Conservation (phyloP, 768 basidiomycete genomes). For the Kwoniella bestiolae region DNA sequence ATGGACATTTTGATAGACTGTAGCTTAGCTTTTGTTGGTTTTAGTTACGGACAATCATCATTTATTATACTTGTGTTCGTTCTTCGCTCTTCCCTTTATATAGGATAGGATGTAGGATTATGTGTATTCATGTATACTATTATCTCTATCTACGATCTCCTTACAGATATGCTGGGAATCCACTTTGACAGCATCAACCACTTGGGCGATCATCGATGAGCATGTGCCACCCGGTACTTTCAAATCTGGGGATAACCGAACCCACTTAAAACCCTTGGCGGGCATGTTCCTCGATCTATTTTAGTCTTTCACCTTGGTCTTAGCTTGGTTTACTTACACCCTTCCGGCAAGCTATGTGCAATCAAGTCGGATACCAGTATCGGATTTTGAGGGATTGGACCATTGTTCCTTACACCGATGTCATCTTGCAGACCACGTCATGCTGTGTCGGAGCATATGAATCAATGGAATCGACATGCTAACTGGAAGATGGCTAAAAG, state of each 20-base stretch:
- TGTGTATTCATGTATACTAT: not conserved
- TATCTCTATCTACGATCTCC: not conserved
- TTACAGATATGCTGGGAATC: not conserved
- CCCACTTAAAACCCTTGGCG: not conserved
- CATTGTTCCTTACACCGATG: too few species aligned
- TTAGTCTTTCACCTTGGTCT: not conserved
- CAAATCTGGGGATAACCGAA: constrained; percentile 2
- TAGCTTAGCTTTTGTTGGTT: too few species aligned
- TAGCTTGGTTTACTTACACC: too few species aligned
- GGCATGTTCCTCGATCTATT: not conserved
- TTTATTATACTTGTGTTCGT: not conserved
- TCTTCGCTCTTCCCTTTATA: not conserved
- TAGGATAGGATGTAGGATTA: not conserved
- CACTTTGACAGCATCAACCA: too few species aligned
- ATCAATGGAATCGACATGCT: constrained; percentile 6
- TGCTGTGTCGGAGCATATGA: constrained; percentile 3
- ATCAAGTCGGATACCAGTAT: not conserved
- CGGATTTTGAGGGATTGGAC: too few species aligned
- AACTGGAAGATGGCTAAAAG: not conserved
- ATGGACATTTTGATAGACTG: constrained; percentile 13
- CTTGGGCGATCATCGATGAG: too few species aligned
- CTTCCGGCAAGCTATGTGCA: not conserved
- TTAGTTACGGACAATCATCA: constrained; percentile 17
- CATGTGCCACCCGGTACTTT: too few species aligned
- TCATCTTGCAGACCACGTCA: too few species aligned